Evolutionary conservation across 2,329 filamentous ascomycete species (phyloP).

Genomic region (Intubia oerlemansii): DNA sequence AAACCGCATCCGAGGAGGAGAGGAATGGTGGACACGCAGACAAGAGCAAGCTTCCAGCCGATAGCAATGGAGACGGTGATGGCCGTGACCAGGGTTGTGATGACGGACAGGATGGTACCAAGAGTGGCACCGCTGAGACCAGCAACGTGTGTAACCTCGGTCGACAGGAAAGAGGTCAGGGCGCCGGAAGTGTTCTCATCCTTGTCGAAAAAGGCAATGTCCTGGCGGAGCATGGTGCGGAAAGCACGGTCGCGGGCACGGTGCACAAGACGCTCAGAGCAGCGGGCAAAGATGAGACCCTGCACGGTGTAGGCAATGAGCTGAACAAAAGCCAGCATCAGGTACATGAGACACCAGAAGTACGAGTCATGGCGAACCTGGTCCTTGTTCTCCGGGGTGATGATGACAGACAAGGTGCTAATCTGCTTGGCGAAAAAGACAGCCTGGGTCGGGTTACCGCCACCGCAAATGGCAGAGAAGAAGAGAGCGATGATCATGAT

Average conservation of each 20-base stretch:
- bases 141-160: constrained; percentile 72
- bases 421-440: constrained; percentile 86
- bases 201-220: constrained; percentile 77
- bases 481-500: constrained; percentile 54
- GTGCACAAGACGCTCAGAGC: constrained; percentile 70
- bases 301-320: constrained; percentile 47
- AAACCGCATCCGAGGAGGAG: constrained; percentile 19
- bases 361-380: constrained; percentile 48
- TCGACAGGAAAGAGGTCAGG: constrained; percentile 72
- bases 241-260: constrained; percentile 69
- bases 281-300: constrained; percentile 58
- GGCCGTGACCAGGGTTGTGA: constrained; percentile 58
- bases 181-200: constrained; percentile 80
- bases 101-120: constrained; percentile 64
- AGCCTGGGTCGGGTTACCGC: constrained; percentile 40
- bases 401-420: constrained; percentile 22
- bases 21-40: constrained; percentile 19
- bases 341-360: constrained; percentile 79
- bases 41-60: constrained; percentile 23
- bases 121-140: constrained; percentile 76
- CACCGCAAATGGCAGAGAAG: constrained; percentile 58
- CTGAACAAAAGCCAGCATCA: constrained; percentile 59
- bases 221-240: constrained; percentile 72
- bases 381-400: constrained; percentile 22
- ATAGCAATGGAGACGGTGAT: constrained; percentile 25